phyloP scores from a whole-genome alignment of 2,329 filamentous ascomycete species.

The Fusarium mundagurra region DNA sequence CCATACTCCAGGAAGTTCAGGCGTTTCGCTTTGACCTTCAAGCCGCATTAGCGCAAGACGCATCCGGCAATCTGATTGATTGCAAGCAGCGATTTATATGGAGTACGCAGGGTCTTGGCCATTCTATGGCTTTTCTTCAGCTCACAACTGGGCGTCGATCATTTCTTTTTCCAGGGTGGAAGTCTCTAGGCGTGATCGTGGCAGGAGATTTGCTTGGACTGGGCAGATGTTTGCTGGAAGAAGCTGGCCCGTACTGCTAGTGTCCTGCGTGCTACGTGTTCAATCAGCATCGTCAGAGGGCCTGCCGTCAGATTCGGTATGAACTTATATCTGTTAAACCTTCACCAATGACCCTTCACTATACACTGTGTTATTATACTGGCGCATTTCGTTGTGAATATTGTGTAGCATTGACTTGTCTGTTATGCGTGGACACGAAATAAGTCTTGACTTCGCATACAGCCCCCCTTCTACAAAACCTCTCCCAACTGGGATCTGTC shows the following conservation, averaged over 20 bases:
- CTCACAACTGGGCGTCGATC: neutral
- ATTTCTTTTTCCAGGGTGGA: neutral
- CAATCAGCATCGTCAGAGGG: neutral
- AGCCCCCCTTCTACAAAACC: no score
- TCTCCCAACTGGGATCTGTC: no score
- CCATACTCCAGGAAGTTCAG: neutral
- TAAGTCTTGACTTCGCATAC: neutral
- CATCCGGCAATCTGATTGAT: no score
- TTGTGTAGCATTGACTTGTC: neutral
- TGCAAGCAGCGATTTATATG: neutral
- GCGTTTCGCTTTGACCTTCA: neutral
- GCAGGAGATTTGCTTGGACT: neutral
- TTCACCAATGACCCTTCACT: rapidly evolving
- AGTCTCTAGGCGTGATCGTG: neutral
- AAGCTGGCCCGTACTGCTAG: neutral
- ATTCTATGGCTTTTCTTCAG: neutral
- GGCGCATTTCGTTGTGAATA: rapidly evolving
- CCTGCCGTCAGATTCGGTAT: no score
- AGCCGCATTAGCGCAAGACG: no score
- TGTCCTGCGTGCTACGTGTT: neutral
- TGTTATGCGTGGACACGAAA: neutral
- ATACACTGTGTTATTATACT: no score
- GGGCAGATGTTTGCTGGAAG: neutral
- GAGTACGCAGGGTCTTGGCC: neutral
- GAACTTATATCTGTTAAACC: neutral